These are phyloP conservation scores for Dryas octopetala DNA, from an alignment of 306 rosid species.

Conservation along the genomic window DNA sequence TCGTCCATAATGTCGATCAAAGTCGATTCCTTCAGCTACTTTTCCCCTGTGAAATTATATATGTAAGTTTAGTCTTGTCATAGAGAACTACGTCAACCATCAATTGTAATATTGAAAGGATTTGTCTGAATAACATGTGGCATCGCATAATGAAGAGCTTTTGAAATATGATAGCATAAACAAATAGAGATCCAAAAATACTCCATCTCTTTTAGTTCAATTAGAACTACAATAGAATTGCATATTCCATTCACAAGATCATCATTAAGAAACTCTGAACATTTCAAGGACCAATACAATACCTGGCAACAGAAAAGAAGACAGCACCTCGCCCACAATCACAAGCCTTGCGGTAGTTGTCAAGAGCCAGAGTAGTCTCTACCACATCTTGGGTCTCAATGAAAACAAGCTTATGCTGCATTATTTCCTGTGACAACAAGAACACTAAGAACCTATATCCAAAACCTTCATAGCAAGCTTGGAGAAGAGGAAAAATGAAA, in stretches of 20 bases:
- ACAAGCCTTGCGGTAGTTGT: constrained; percentile 93
- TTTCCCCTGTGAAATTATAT: constrained; percentile 61
- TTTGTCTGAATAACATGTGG: neutral
- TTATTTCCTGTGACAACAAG: constrained; percentile 67
- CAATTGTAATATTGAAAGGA: neutral
- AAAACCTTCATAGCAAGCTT: constrained; percentile 13
- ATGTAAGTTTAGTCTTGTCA: neutral
- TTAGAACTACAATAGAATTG: neutral
- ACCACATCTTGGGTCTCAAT: constrained; percentile 96
- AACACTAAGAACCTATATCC: constrained; percentile 24
- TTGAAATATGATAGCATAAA: neutral
- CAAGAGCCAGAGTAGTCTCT: constrained; percentile 95
- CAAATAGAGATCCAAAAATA: neutral
- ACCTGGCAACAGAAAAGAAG: constrained; percentile 96
- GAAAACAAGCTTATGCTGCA: constrained; percentile 94
- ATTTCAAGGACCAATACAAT: constrained; percentile 15
- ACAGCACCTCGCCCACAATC: constrained; percentile 99
- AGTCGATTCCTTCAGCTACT: constrained; percentile 92
- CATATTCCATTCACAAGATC: neutral
- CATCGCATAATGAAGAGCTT: neutral
- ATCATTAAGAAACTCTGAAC: neutral
- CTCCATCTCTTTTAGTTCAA: neutral
- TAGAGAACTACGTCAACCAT: neutral
- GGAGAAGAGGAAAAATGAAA: neutral
- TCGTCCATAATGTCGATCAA: constrained; percentile 91